Evolutionary conservation across 1,139 yeast species (phyloP).

Genomic region (Yamadazyma diospyri): DNA sequence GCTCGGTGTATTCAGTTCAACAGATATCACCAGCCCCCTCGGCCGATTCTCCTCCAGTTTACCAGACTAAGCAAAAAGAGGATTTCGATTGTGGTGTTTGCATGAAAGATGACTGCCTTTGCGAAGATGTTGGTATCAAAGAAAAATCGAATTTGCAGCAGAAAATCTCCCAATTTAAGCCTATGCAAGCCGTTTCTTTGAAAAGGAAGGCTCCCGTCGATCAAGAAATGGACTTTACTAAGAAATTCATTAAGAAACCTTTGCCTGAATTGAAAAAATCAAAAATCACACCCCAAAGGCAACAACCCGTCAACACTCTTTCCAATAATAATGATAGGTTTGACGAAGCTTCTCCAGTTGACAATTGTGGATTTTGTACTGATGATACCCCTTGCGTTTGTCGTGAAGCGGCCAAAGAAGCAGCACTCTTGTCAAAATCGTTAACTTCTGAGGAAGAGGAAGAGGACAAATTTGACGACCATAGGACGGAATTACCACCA

Average conservation of each 20-base stretch:
- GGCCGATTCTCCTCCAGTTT: slow-evolving; percentile 40
- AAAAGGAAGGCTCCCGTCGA: slow-evolving; percentile 24
- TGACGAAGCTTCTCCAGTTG: slow-evolving; percentile 53
- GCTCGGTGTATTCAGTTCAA: slow-evolving; percentile 37
- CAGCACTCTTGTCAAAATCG: slow-evolving; percentile 33
- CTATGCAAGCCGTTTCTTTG: slow-evolving; percentile 61
- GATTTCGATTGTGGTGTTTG: slow-evolving; percentile 62
- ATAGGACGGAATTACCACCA: slow-evolving; percentile 34
- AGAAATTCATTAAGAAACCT: slow-evolving; percentile 38
- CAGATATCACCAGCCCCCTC: slow-evolving; percentile 58
- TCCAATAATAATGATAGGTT: slow-evolving; percentile 14
- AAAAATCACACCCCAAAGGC: slow-evolving; percentile 16
- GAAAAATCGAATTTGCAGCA: slow-evolving; percentile 8
- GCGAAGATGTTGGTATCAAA: slow-evolving; percentile 63
- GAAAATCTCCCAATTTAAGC: slow-evolving; percentile 38
- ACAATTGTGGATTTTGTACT: slow-evolving; percentile 89
- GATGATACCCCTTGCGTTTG: slow-evolving; percentile 93
- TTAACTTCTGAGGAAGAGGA: slow-evolving; percentile 16
- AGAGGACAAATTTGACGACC: slow-evolving; percentile 12
- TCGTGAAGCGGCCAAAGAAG: slow-evolving; percentile 73
- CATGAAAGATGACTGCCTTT: slow-evolving; percentile 64
- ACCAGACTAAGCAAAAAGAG: slow-evolving; percentile 1
- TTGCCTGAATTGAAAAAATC: slow-evolving; percentile 43
- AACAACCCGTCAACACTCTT: background rate
- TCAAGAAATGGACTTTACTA: slow-evolving; percentile 54